Base-by-base conservation (phyloP, 331 rosid species). In the Cydonia oblonga region DNA sequence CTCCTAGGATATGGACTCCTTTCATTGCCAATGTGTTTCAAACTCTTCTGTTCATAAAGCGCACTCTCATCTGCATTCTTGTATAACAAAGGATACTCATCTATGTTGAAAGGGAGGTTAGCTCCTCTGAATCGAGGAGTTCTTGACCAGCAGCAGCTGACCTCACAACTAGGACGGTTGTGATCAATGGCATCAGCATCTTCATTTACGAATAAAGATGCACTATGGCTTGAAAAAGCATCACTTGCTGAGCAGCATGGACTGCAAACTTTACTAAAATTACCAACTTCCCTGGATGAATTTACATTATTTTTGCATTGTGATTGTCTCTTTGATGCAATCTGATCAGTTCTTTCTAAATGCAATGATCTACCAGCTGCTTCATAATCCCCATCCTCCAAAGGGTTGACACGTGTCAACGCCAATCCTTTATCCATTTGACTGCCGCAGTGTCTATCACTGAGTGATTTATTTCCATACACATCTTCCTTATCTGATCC, bases 141-240 rank as follows among this genome's bases (percentile, higher is more conserved):
- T 67, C 82, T 86, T 23, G 90, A 88, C 96, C 95, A 90, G 80
- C 92, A 89, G 62, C 87, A 84, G 78, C 88, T 85, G 75, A 92
- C 70, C 46, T 88, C 95, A 69, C 95, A 87, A 56, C 92, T 89
- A 68, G 28, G 81, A 42, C 80, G 82, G 63, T 73, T 78, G 44
- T 84, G 42, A 70, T 81, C 85, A 14, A 60, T 81, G 61, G 66
- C 70, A 71, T 79, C 93, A 59, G 60, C 85, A 35, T 79, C 91
- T 78, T 78, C 87, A 57, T 73, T 79, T 26, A 74, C 54, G 13
- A 54, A 76, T 18, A 75, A 40, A 1, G 84, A 66, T 57, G 78
- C 51, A 28, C 83, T 57, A 49, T 44, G 76, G 64, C 75, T 75
- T 40, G 86, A 88, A 23, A 80, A 13, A 75, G 77, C 84, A 69